These are phyloP conservation scores for Forsythia suspensa DNA, from an alignment of 257 asterid genomes.

Conservation along the genomic window DNA sequence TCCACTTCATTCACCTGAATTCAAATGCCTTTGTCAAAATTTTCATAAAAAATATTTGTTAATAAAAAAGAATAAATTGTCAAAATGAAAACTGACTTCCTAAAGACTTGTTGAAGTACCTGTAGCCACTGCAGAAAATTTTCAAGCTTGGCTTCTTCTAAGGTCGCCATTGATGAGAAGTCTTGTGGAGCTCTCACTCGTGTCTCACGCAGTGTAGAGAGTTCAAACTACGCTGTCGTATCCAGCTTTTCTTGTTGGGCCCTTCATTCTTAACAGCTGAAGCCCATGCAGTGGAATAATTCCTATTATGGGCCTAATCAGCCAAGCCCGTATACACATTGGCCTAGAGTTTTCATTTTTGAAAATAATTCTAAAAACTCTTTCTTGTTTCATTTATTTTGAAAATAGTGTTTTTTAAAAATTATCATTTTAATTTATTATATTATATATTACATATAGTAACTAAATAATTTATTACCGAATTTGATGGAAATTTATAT, in stretches of 20 bases:
- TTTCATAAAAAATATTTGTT: neutral
- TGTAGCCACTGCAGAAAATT: conserved; percentile 77
- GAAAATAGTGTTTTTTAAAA: no score
- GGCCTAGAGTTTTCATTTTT: no score
- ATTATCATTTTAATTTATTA: no score
- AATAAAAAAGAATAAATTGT: neutral
- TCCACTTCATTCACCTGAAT: conserved; percentile 77
- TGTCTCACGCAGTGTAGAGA: neutral
- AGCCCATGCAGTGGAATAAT: no score
- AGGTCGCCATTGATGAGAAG: conserved; percentile 49
- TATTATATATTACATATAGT: no score
- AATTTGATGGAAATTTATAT: no score
- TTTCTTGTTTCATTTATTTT: no score
- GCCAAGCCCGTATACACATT: no score
- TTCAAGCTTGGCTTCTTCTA: conserved; percentile 67
- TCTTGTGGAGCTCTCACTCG: neutral
- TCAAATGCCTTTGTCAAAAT: conserved; percentile 10
- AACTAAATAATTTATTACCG: no score
- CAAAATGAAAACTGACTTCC: neutral
- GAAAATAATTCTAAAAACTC: no score
- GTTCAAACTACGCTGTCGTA: neutral
- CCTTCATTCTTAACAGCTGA: neutral
- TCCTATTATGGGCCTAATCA: no score
- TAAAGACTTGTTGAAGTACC: conserved; percentile 32
- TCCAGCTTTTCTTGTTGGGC: neutral